These are phyloP conservation scores for Amanita polypyramis DNA, from an alignment of 768 basidiomycete genomes.

Conservation along the genomic window DNA sequence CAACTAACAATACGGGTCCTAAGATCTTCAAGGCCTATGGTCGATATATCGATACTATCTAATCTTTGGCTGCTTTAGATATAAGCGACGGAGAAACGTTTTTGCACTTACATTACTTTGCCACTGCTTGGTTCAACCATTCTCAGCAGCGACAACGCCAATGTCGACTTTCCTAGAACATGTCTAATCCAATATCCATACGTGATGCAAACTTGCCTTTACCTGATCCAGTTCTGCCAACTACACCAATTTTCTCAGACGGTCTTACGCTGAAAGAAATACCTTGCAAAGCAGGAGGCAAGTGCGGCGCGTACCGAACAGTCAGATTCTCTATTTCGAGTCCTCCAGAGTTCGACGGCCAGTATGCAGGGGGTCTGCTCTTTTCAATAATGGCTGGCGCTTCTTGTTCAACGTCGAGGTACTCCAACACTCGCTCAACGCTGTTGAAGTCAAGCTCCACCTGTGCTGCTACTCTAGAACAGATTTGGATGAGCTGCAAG, in stretches of 20 bases:
- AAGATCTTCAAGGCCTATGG: conserved; percentile 59
- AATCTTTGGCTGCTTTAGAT: conserved; percentile 26
- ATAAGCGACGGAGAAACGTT: background rate
- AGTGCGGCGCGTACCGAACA: conserved; percentile 51
- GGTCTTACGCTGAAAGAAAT: conserved; percentile 51
- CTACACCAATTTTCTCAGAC: conserved; percentile 60
- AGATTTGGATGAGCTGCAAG: background rate
- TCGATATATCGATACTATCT: conserved; percentile 60
- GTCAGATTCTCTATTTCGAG: conserved; percentile 48
- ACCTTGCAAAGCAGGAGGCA: conserved; percentile 47
- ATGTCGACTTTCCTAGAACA: conserved; percentile 40
- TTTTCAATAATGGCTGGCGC: conserved; percentile 48
- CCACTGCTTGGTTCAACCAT: conserved; percentile 53
- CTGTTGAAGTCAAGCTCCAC: conserved; percentile 68
- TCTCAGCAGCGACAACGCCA: conserved; percentile 47
- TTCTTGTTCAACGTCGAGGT: conserved; percentile 58
- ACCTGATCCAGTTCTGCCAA: conserved; percentile 64
- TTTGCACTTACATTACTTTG: conserved; percentile 38
- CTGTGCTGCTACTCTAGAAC: conserved; percentile 49
- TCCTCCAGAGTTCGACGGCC: conserved; percentile 53
- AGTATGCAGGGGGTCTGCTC: conserved; percentile 57
- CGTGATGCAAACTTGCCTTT: background rate
- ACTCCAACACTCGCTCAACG: conserved; percentile 65
- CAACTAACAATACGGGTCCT: conserved; percentile 44
- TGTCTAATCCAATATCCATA: background rate